Evolutionary conservation across 2,329 filamentous ascomycete species (phyloP).

Genomic region (Gliomastix tumulicola): DNA sequence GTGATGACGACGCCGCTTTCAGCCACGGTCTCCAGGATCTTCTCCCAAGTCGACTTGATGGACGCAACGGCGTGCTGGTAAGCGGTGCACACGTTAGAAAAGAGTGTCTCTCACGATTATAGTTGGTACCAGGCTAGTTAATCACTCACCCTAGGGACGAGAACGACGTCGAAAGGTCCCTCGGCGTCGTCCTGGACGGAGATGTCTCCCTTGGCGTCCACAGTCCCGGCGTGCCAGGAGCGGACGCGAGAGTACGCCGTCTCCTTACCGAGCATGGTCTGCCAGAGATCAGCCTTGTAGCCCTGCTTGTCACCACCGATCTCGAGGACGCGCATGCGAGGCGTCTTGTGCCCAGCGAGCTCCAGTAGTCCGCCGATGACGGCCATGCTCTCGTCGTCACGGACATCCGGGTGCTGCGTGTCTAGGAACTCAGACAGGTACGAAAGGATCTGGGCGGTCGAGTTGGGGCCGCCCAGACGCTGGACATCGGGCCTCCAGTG

Average conservation of each 20-base stretch:
- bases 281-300: not conserved
- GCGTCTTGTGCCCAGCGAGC: constrained; percentile 4
- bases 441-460: not conserved
- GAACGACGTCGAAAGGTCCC: not conserved
- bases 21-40: not conserved
- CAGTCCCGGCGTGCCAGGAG: not conserved
- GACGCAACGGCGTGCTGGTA: too few relatives aligned
- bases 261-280: not conserved
- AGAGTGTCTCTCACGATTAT: too few relatives aligned
- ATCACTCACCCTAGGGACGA: not conserved
- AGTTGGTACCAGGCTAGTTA: too few relatives aligned
- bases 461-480: not conserved
- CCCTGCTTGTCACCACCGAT: constrained; percentile 1
- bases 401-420: not conserved
- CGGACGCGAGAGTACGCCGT: constrained; percentile 2
- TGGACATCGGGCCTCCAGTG: constrained; percentile 9
- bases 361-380: not conserved
- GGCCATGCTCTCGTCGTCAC: not conserved
- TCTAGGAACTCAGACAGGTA: not conserved
- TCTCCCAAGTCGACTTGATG: too few relatives aligned
- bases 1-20: not conserved
- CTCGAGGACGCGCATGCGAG: constrained; percentile 3
- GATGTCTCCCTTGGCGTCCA: not conserved
- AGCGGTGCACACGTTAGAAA: too few relatives aligned
- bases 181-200: not conserved